These are phyloP conservation scores for Trichoderma afroharzianum DNA, from an alignment of 2,329 filamentous ascomycete genomes.

Conservation along the genomic window DNA sequence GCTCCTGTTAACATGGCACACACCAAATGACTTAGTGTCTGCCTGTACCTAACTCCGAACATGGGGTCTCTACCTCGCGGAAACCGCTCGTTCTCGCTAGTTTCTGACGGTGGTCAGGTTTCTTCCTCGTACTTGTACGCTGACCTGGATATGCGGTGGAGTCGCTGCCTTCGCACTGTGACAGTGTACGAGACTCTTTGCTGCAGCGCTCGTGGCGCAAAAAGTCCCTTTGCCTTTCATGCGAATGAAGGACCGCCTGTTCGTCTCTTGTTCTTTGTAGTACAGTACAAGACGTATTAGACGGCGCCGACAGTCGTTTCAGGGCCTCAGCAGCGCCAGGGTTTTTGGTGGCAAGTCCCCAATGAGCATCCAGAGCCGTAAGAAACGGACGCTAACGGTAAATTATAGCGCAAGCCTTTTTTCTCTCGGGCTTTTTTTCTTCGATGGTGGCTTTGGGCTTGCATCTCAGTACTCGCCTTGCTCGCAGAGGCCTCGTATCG, in stretches of 20 bases:
- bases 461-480: neutral
- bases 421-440: neutral
- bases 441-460: neutral
- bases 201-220: neutral
- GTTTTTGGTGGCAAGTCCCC: neutral
- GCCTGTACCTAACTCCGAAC: neutral
- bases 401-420: conserved; percentile 6
- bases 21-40: neutral
- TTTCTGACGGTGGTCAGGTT: neutral
- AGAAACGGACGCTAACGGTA: conserved; percentile 16
- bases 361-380: conserved; percentile 1
- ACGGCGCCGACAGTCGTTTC: conserved; percentile 12
- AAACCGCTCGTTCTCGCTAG: neutral
- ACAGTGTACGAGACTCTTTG: neutral
- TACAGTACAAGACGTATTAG: conserved; percentile 4
- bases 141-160: neutral
- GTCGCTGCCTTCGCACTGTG: neutral
- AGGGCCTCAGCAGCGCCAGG: neutral
- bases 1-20: neutral
- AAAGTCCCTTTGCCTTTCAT: neutral
- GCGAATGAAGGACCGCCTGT: neutral
- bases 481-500: neutral
- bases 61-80: neutral
- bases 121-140: neutral
- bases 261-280: neutral